These are phyloP conservation scores for Corylus avellana DNA, from an alignment of 306 rosid species.

Conservation along the genomic window DNA sequence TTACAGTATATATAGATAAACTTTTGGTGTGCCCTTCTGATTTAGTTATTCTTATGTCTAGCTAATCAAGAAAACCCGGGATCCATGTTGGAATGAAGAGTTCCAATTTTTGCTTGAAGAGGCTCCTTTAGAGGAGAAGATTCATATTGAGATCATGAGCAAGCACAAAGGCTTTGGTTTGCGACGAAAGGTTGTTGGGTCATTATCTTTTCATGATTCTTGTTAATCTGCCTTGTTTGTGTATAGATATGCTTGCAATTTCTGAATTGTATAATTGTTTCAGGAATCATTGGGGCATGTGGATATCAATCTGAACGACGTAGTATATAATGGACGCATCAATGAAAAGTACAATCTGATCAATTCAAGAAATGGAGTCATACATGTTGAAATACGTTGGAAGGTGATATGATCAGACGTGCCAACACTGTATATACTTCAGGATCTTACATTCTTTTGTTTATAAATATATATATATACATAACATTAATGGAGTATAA, in stretches of 20 bases:
- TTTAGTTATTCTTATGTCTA: neutral
- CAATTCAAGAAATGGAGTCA: conserved; percentile 27
- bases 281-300: conserved; percentile 27
- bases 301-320: conserved; percentile 30
- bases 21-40: neutral
- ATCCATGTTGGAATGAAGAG: conserved; percentile 37
- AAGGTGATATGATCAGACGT: conserved; percentile 1
- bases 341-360: conserved; percentile 31
- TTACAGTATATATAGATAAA: neutral
- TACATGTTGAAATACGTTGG: conserved; percentile 35
- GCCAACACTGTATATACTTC: neutral
- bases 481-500: neutral
- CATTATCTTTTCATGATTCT: neutral
- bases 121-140: conserved; percentile 27
- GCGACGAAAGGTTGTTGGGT: neutral
- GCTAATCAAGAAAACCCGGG: conserved; percentile 20
- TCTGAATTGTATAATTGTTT: neutral
- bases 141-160: conserved; percentile 31
- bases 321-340: conserved; percentile 33
- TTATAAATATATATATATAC: too few species aligned
- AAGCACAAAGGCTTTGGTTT: conserved; percentile 14
- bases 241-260: neutral
- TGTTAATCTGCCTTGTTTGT: neutral
- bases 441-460: neutral
- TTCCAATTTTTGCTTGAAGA: conserved; percentile 35